Conservation (phyloP, 352 stramenopile species). For the Phytopythium aichiense region DNA sequence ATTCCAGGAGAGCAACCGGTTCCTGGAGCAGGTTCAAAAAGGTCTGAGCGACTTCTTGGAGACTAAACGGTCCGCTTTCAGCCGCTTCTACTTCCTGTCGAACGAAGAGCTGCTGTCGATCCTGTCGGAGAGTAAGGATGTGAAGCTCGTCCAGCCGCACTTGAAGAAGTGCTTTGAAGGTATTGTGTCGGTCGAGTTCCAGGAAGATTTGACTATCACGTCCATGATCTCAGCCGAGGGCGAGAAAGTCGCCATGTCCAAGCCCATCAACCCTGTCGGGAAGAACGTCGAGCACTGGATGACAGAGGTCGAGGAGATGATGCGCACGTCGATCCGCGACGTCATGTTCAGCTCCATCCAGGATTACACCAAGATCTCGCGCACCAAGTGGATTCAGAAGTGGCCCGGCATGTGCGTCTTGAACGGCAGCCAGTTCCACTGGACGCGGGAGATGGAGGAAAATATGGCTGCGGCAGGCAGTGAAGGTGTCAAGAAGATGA, state of each 20-base stretch:
- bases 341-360: slow-evolving; percentile 84
- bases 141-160: slow-evolving; percentile 90
- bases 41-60: slow-evolving; percentile 91
- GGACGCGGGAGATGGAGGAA: slow-evolving; percentile 90
- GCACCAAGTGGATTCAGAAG: slow-evolving; percentile 91
- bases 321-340: slow-evolving; percentile 87
- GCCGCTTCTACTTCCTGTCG: slow-evolving; percentile 93
- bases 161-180: slow-evolving; percentile 95
- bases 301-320: slow-evolving; percentile 93
- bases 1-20: slow-evolving; percentile 93
- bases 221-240: slow-evolving; percentile 91
- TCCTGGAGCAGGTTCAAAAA: slow-evolving; percentile 92
- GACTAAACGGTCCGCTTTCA: slow-evolving; percentile 90
- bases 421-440: slow-evolving; percentile 93
- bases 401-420: slow-evolving; percentile 90
- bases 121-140: slow-evolving; percentile 91
- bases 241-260: slow-evolving; percentile 83
- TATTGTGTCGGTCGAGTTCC: slow-evolving; percentile 88
- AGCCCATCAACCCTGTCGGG: slow-evolving; percentile 83
- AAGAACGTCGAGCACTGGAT: slow-evolving; percentile 95
- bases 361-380: slow-evolving; percentile 84
- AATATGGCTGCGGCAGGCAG: slow-evolving; percentile 71
- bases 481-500: slow-evolving; percentile 79
- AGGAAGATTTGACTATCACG: slow-evolving; percentile 88
- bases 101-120: slow-evolving; percentile 94